Conservation (phyloP, 148 eudicot genomes). For the Gaultheria prostrata region DNA sequence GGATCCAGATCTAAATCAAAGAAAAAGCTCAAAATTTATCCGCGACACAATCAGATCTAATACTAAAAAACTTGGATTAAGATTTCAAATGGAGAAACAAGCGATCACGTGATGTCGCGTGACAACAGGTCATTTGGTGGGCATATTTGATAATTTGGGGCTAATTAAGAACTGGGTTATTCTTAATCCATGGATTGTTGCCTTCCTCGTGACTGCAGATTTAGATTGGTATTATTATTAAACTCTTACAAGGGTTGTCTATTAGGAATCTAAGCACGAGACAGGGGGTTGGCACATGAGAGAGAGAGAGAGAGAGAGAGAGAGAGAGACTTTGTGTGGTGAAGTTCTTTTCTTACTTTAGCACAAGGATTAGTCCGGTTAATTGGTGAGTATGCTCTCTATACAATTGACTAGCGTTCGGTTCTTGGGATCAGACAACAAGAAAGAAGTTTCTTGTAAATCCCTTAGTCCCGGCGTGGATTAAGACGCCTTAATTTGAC, state of each 20-base stretch:
- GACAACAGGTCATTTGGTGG: slow-evolving; percentile 22
- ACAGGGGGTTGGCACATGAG: slow-evolving; percentile 21
- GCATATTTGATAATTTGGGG: slow-evolving; percentile 17
- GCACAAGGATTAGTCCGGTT: too few relatives aligned
- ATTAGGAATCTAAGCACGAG: slow-evolving; percentile 36
- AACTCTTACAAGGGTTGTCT: slow-evolving; percentile 28
- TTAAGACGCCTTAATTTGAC: too few relatives aligned
- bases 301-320: slow-evolving; percentile 15
- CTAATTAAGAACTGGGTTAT: slow-evolving; percentile 18
- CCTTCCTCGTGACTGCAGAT: slow-evolving; percentile 35
- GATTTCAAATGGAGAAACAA: neutral
- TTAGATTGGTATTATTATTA: slow-evolving; percentile 19
- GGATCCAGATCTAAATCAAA: slow-evolving; percentile 24
- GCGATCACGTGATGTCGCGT: slow-evolving; percentile 37
- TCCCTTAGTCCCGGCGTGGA: too few relatives aligned
- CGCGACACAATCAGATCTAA: slow-evolving; percentile 2
- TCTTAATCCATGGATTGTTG: slow-evolving; percentile 24
- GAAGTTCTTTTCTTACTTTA: neutral
- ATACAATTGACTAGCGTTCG: too few relatives aligned
- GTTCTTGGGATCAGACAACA: too few relatives aligned
- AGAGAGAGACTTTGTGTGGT: neutral
- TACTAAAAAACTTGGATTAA: neutral
- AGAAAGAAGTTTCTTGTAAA: too few relatives aligned
- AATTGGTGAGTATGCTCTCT: too few relatives aligned
- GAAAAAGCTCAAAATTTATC: neutral